Conservation (phyloP, 306 rosid genomes). For the Cicer yamashitae region DNA sequence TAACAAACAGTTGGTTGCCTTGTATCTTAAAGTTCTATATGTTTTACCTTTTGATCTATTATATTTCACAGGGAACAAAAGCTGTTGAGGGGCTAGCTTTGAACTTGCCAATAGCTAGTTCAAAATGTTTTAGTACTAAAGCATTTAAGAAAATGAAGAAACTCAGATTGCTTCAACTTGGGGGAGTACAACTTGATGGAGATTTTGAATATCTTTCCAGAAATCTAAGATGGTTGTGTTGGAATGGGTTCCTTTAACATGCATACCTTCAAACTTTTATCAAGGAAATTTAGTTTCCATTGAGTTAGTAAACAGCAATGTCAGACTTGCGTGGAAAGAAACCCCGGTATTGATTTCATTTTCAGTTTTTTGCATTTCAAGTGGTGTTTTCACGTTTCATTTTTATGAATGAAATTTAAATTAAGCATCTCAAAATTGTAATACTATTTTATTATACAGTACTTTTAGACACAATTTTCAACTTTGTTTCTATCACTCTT, state of each 20-base stretch:
- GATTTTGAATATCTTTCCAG: conserved; percentile 29
- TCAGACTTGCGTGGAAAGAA: conserved; percentile 23
- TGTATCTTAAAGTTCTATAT: not conserved
- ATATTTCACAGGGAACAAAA: conserved; percentile 34
- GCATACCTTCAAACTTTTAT: conserved; percentile 21
- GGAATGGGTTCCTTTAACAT: conserved; percentile 33
- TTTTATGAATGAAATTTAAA: too few relatives aligned
- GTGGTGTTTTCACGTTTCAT: not conserved
- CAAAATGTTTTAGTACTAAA: not conserved
- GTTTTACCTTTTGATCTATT: not conserved
- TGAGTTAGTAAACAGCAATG: not conserved
- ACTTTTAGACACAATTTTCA: not conserved
- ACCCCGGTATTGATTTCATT: conserved; percentile 28
- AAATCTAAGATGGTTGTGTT: conserved; percentile 33
- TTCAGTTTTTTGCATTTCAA: not conserved
- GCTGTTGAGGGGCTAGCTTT: conserved; percentile 39
- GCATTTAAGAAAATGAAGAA: conserved; percentile 22
- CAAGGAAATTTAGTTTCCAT: conserved; percentile 31
- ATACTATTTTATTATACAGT: not conserved
- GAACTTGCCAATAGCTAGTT: not conserved
- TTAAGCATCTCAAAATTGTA: not conserved
- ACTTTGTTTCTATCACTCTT: not conserved
- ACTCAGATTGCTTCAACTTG: conserved; percentile 40
- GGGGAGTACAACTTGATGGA: conserved; percentile 30
- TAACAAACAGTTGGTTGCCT: not conserved